Conservation (phyloP, 2,329 filamentous ascomycete genomes). For the Diatrype stigma region DNA sequence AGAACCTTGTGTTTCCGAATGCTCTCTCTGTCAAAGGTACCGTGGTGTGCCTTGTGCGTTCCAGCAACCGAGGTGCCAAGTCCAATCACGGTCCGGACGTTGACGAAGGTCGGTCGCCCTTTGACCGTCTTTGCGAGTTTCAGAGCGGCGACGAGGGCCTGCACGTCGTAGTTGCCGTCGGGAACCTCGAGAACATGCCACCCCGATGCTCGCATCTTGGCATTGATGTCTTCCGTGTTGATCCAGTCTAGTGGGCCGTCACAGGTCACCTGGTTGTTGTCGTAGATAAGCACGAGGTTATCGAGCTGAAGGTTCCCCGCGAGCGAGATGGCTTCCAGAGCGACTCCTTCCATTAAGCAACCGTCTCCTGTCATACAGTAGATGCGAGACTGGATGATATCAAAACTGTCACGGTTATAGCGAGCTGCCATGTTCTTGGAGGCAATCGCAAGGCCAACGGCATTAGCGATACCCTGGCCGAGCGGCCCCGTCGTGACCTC, state of each 20-base stretch:
- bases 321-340: constrained; percentile 48
- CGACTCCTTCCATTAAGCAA: constrained; percentile 53
- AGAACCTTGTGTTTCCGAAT: constrained; percentile 49
- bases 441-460: constrained; percentile 52
- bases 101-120: constrained; percentile 52
- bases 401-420: constrained; percentile 46
- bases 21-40: constrained; percentile 48
- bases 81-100: constrained; percentile 52
- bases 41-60: constrained; percentile 52
- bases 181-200: constrained; percentile 52
- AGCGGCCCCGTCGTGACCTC: constrained; percentile 56
- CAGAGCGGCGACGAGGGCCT: constrained; percentile 40
- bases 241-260: constrained; percentile 45
- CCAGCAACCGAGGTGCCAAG: constrained; percentile 42
- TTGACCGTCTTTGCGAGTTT: constrained; percentile 33
- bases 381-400: constrained; percentile 44
- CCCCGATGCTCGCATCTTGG: constrained; percentile 49
- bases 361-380: constrained; percentile 54
- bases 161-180: constrained; percentile 45
- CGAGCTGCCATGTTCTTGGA: constrained; percentile 47
- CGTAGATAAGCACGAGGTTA: constrained; percentile 51
- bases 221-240: constrained; percentile 44
- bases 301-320: constrained; percentile 48
- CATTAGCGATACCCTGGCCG: constrained; percentile 53
- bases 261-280: constrained; percentile 56